Evolutionary conservation across 495 filamentous ascomycete species (phyloP).

Genomic region (Lichenothelia convexa): DNA sequence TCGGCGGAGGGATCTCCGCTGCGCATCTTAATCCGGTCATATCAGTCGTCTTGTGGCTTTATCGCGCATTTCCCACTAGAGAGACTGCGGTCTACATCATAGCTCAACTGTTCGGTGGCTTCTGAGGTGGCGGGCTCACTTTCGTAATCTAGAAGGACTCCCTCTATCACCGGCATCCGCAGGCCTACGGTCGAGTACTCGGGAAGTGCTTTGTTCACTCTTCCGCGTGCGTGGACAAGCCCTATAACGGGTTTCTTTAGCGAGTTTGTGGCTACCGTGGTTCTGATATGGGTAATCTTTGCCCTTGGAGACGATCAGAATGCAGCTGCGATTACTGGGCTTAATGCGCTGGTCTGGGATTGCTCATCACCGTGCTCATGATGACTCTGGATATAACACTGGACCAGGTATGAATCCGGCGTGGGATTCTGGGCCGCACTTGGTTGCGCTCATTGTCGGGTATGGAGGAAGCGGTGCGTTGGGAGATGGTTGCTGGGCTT

Average conservation of each 20-base stretch:
- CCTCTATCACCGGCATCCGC: neutral
- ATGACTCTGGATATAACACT: neutral
- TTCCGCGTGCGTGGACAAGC: neutral
- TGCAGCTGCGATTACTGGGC: neutral
- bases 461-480: too few species aligned
- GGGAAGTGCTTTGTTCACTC: neutral
- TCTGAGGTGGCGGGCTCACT: conserved; percentile 18
- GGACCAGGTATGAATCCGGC: neutral
- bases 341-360: neutral
- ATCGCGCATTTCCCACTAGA: conserved; percentile 31
- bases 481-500: too few species aligned
- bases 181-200: neutral
- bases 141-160: neutral
- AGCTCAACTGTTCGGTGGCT: conserved; percentile 30
- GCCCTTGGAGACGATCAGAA: neutral
- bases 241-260: neutral
- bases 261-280: neutral
- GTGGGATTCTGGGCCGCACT: neutral
- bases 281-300: neutral
- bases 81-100: conserved; percentile 30
- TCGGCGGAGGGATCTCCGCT: conserved; percentile 33
- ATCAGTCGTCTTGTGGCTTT: conserved; percentile 31
- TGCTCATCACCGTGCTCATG: neutral
- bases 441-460: neutral
- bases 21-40: conserved; percentile 35